phyloP scores from a whole-genome alignment of 75 land plant genomes.

The Selaginella tamariscina region DNA sequence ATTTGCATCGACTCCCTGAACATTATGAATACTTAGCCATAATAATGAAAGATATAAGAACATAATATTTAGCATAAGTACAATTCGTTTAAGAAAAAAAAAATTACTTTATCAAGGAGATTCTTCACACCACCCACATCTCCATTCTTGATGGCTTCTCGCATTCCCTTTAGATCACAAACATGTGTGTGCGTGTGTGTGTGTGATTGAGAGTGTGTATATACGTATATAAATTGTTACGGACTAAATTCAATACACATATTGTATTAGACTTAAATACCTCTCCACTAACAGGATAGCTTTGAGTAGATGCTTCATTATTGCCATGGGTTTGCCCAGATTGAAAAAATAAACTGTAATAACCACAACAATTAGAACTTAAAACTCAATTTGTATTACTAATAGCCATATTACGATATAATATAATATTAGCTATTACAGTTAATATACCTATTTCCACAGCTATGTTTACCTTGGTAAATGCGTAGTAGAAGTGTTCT shows the following conservation, averaged over 20 bases:
- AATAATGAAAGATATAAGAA: background rate
- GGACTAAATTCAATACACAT: constrained; percentile 6
- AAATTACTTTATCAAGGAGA: constrained; percentile 55
- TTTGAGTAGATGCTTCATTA: constrained; percentile 17
- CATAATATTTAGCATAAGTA: too few species aligned
- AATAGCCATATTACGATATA: background rate
- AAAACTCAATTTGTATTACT: background rate
- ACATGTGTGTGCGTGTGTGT: background rate
- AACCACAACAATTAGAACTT: too few species aligned
- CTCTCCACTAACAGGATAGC: constrained; percentile 77
- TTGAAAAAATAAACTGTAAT: constrained; percentile 48
- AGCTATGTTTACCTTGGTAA: background rate
- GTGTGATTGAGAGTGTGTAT: background rate
- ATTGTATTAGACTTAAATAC: constrained; percentile 23
- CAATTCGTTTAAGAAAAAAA: too few species aligned
- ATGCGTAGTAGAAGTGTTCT: background rate
- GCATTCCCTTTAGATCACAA: constrained; percentile 41
- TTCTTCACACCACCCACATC: constrained; percentile 61
- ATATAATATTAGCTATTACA: background rate
- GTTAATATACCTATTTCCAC: background rate
- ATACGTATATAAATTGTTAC: background rate
- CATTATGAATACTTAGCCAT: background rate
- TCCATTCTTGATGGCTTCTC: constrained; percentile 82
- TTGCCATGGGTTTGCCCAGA: constrained; percentile 30
- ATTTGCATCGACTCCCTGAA: constrained; percentile 91